These are phyloP conservation scores for Phoenix dactylifera DNA, from an alignment of 176 grass and related monocot genomes.

Conservation along the genomic window DNA sequence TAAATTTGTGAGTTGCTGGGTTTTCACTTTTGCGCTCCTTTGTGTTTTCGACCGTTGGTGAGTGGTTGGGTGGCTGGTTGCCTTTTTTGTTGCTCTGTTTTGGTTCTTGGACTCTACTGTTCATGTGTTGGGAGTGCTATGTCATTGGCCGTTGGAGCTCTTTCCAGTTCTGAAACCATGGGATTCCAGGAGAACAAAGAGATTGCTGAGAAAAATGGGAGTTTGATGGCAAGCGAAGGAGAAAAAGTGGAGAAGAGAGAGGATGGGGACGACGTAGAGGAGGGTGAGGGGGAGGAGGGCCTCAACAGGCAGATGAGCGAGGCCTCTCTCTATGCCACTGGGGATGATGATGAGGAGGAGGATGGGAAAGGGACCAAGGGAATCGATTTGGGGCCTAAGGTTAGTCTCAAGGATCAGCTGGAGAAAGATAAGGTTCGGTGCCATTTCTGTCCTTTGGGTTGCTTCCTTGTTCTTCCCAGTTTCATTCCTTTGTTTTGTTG, in stretches of 20 bases:
- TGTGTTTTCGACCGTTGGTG: background rate
- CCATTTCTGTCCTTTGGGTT: background rate
- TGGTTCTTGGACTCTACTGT: background rate
- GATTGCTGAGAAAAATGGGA: background rate
- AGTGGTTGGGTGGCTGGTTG: background rate
- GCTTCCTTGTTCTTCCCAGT: background rate
- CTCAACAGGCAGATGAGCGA: conserved; percentile 1
- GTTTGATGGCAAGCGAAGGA: background rate
- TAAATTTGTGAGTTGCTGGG: too few species aligned
- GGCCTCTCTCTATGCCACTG: background rate
- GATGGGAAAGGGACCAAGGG: conserved; percentile 29
- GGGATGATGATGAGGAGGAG: conserved; percentile 11
- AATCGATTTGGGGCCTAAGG: conserved; percentile 66
- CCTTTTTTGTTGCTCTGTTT: background rate
- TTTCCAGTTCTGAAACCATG: background rate
- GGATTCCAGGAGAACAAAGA: background rate
- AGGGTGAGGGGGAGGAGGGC: background rate
- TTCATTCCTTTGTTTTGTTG: background rate
- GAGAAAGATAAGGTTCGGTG: conserved; percentile 83
- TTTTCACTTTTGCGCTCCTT: background rate
- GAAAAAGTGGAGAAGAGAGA: background rate
- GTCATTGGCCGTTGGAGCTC: background rate
- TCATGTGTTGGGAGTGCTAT: background rate
- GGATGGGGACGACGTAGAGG: background rate
- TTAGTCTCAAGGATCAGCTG: conserved; percentile 98